These are phyloP conservation scores for Salvia sclarea DNA, from an alignment of 305 asterid species.

Conservation along the genomic window DNA sequence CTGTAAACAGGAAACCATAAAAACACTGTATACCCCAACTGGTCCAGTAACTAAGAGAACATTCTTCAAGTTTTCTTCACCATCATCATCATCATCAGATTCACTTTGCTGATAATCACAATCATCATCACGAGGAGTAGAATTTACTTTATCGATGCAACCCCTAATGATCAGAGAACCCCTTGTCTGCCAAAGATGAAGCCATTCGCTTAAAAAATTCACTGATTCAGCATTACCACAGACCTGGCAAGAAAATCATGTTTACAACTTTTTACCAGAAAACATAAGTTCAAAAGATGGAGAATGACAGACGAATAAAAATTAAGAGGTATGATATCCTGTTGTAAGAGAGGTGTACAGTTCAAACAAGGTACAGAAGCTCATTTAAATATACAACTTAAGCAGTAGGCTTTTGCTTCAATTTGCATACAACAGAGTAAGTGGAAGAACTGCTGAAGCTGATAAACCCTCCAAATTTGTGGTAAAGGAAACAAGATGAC, in stretches of 20 bases:
- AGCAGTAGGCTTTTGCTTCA: constrained; percentile 10
- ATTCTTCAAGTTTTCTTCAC: constrained; percentile 72
- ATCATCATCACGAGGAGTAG: constrained; percentile 42
- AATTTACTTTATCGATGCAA: constrained; percentile 40
- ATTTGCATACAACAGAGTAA: constrained; percentile 2
- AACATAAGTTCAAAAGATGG: constrained; percentile 19
- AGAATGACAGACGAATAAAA: constrained; percentile 7
- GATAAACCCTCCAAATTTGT: neutral
- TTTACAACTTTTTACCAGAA: constrained; percentile 24
- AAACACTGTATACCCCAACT: constrained; percentile 73
- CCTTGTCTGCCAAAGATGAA: constrained; percentile 79
- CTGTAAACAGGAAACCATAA: constrained; percentile 18
- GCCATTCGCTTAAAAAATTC: constrained; percentile 79
- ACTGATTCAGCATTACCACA: constrained; percentile 90
- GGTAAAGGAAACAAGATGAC: neutral
- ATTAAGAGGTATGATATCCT: constrained; percentile 1
- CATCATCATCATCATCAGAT: constrained; percentile 42
- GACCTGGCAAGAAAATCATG: constrained; percentile 52
- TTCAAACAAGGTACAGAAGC: constrained; percentile 6
- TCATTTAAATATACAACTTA: constrained; percentile 16
- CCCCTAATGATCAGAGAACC: constrained; percentile 48
- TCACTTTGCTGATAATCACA: constrained; percentile 56
- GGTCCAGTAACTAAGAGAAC: constrained; percentile 92
- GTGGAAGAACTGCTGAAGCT: constrained; percentile 1
- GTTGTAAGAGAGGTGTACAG: constrained; percentile 12